Conservation (phyloP, 1,284 basidiomycete species). For the Ganoderma sp. region DNA sequence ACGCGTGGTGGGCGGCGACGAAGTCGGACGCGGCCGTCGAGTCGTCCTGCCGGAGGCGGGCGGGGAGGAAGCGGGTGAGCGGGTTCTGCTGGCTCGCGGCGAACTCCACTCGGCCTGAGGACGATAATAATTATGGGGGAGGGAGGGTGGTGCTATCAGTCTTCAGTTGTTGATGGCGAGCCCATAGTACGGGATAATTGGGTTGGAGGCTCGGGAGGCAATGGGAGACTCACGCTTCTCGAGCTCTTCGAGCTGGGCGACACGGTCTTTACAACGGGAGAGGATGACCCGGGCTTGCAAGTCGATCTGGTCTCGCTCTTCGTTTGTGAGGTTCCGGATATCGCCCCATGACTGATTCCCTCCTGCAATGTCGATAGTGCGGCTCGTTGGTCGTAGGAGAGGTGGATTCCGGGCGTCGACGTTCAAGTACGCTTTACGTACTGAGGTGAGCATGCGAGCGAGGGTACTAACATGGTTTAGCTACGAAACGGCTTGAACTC, state of each 20-base stretch:
- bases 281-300: constrained; percentile 85
- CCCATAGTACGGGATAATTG: not conserved
- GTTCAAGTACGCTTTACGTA: constrained; percentile 82
- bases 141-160: not conserved
- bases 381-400: constrained; percentile 53
- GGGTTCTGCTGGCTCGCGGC: constrained; percentile 66
- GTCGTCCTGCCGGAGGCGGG: constrained; percentile 65
- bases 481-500: constrained; percentile 45
- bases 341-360: constrained; percentile 66
- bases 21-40: constrained; percentile 68
- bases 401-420: constrained; percentile 64
- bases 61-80: constrained; percentile 67
- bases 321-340: constrained; percentile 77
- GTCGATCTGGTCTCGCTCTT: constrained; percentile 91
- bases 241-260: constrained; percentile 83
- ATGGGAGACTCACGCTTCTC: constrained; percentile 73
- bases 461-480: constrained; percentile 75
- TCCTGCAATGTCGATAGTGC: constrained; percentile 61
- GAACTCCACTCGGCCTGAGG: constrained; percentile 67
- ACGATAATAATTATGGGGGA: not conserved
- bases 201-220: constrained; percentile 3
- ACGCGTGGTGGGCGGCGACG: constrained; percentile 81
- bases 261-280: constrained; percentile 80
- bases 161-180: not conserved
- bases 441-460: constrained; percentile 67